These are phyloP conservation scores for Arthrobotrys sphaeroides DNA, from an alignment of 2,329 filamentous ascomycete genomes.

Conservation along the genomic window DNA sequence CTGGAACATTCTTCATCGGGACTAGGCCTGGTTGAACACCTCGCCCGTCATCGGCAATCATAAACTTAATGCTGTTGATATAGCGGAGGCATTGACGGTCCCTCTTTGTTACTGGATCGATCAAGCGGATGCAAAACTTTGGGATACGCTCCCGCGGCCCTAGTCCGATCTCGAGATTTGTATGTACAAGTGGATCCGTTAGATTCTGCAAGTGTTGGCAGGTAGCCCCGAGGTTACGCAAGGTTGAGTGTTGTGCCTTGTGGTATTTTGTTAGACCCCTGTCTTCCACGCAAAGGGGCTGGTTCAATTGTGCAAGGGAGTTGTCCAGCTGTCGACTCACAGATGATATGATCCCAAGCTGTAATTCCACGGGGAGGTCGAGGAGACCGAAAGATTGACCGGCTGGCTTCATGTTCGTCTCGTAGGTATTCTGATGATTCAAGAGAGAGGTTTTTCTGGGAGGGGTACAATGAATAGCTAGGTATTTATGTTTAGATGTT, in stretches of 20 bases:
- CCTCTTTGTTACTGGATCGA: neutral
- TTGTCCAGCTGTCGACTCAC: neutral
- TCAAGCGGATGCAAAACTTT: neutral
- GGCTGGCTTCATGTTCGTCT: neutral
- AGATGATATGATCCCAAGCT: neutral
- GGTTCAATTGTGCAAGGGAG: too few relatives aligned
- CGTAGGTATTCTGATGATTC: neutral
- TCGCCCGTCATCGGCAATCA: neutral
- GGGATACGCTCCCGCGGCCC: neutral
- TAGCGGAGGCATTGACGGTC: neutral
- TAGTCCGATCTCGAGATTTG: neutral
- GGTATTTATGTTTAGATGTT: too few relatives aligned
- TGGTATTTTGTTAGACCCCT: neutral
- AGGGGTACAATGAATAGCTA: neutral
- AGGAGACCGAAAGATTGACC: neutral
- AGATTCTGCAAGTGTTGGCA: neutral
- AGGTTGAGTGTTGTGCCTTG: neutral
- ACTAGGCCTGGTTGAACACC: neutral
- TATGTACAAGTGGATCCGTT: neutral
- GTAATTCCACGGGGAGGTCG: conserved; percentile 5
- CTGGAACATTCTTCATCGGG: neutral
- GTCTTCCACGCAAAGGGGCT: too few relatives aligned
- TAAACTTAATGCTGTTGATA: neutral
- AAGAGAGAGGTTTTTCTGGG: neutral
- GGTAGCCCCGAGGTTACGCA: neutral